Conservation (phyloP, 257 asterid species). For the Jasminum sambac region DNA sequence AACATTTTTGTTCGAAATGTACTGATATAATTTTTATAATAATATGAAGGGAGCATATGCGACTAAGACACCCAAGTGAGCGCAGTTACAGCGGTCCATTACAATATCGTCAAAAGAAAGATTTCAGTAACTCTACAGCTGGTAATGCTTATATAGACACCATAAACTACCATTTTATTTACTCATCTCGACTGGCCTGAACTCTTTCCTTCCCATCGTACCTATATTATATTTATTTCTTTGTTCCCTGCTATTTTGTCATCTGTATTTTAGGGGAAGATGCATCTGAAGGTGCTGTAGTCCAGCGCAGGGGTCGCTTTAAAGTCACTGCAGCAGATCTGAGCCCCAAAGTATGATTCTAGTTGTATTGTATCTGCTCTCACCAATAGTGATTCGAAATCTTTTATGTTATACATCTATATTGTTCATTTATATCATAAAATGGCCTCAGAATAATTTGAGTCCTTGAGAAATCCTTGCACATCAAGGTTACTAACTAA, state of each 20-base stretch:
- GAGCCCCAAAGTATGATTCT: conserved; percentile 56
- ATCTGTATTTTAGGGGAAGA: conserved; percentile 63
- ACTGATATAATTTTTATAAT: conserved; percentile 24
- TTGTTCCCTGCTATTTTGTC: conserved; percentile 13
- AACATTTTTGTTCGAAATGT: conserved; percentile 5
- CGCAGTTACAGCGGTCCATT: conserved; percentile 77
- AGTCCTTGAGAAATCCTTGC: neutral
- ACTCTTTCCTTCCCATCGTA: neutral
- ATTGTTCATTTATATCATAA: neutral
- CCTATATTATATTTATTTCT: conserved; percentile 8
- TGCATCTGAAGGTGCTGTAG: conserved; percentile 69
- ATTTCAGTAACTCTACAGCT: conserved; percentile 42
- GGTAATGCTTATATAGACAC: conserved; percentile 43
- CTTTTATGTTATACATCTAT: neutral
- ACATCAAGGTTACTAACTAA: neutral
- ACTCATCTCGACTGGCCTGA: conserved; percentile 5
- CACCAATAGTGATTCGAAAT: neutral
- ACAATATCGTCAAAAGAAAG: conserved; percentile 80
- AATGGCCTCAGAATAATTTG: neutral
- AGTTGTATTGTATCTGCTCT: neutral
- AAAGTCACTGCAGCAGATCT: conserved; percentile 88
- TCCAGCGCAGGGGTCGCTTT: conserved; percentile 95
- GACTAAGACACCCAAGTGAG: conserved; percentile 56
- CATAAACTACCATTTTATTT: conserved; percentile 6
- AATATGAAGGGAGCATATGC: conserved; percentile 66